Evolutionary conservation across 1,284 basidiomycete species (phyloP), one percentile per base, ranked within the genome.

Genomic region (Xerocomus amazonicus): DNA sequence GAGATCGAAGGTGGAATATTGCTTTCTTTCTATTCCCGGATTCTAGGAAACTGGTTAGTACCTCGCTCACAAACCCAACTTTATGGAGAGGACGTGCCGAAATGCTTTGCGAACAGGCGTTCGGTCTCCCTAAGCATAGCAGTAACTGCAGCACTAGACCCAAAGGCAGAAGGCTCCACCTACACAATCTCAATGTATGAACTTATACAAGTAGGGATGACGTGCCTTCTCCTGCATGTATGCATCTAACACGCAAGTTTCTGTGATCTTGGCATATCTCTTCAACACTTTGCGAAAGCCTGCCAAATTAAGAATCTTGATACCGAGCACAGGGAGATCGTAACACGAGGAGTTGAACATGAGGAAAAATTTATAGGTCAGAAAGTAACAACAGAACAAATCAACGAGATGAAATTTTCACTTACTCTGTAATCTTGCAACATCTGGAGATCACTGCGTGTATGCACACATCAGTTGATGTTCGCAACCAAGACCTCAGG

Each of bases 241-340:
- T 49, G 80, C 76, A 40, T 83, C 78, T 64, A 87, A 81, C 2
- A 75, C 77, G 35, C 79, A 71, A 19, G 87, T 86, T 61, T 78
- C 81, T 1, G 90, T 87, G 3, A 82, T 74, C 70, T 97, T 97
- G 64, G 93, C 91, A 59, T 93, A 97, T 71, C 97, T 98, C 71
- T 94, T 97, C 54, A 97, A 66, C 0, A 87, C 88, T 67, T 98
- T 97, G 19, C 90, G 77, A 66, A 97, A 94, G 0, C 93, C 95
- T 2, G 90, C 90, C 9, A 94, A 68, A 66, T 97, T 97, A 45
- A 97, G 70, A 41, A 89, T 84, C 86, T 93, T 48, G 26, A n/a
- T 52, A 23, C 19, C 3, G 19, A 23, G 19, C 19, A 23, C 19
- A 23, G 4, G 19, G 19, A 23, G 19, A 23, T 23, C 2, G 19